Percentiles rank a stretch among this genome's conserved stretches.
phyloP scores from a whole-genome alignment of 768 basidiomycete species.

The Agaricus blazei region DNA sequence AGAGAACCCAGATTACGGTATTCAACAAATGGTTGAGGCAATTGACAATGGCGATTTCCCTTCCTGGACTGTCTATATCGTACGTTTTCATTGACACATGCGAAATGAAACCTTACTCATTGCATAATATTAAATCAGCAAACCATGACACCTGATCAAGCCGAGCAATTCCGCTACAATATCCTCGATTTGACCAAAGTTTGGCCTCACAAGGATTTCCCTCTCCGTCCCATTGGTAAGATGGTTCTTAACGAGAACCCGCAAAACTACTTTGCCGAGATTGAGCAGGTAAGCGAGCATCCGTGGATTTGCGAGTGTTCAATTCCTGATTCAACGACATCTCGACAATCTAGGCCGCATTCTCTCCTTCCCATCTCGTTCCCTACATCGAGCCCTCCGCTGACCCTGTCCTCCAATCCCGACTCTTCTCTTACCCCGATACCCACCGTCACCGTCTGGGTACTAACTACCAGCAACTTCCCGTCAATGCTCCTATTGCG shows the following conservation, averaged over 20 bases:
- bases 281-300: conserved; percentile 69
- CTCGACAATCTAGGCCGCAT: conserved; percentile 41
- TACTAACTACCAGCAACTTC: conserved; percentile 77
- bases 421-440: conserved; percentile 92
- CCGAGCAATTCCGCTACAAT: conserved; percentile 87
- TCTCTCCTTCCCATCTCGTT: conserved; percentile 82
- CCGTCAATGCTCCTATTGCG: conserved; percentile 74
- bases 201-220: conserved; percentile 85
- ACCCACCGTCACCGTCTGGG: conserved; percentile 85
- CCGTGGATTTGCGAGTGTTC: conserved; percentile 13
- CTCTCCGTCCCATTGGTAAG: conserved; percentile 85
- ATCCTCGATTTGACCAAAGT: conserved; percentile 88
- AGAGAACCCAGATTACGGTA: conserved; percentile 83
- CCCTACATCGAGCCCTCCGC: conserved; percentile 88
- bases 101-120: background rate
- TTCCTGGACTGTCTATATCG: conserved; percentile 84
- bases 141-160: conserved; percentile 91
- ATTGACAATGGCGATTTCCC: conserved; percentile 82
- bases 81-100: conserved; percentile 27
- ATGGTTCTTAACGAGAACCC: conserved; percentile 75
- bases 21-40: conserved; percentile 68
- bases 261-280: conserved; percentile 90
- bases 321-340: conserved; percentile 12
- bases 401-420: conserved; percentile 91
- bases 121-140: conserved; percentile 40